A percentile compares a stretch with the other conserved stretches of the same genome.
Evolutionary conservation across 164 flowering plant species (phyloP).

Genomic region (Vitis riparia): DNA sequence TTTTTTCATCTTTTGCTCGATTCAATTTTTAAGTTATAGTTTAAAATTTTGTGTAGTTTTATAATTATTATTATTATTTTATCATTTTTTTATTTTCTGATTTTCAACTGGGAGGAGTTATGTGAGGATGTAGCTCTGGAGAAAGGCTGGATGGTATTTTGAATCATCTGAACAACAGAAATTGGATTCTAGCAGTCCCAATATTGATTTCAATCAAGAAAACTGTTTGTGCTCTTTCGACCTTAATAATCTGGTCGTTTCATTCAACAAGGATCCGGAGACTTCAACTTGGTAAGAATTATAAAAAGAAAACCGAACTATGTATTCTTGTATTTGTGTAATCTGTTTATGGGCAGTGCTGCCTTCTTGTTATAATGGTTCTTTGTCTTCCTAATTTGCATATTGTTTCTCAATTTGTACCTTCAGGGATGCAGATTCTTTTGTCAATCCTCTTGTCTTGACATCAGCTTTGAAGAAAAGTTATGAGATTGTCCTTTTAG

Average conservation of each 20-base stretch:
- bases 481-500: slow-evolving; percentile 72
- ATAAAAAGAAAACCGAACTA: background rate
- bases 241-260: slow-evolving; percentile 15
- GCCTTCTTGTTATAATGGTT: background rate
- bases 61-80: background rate
- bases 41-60: background rate
- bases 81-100: slow-evolving; percentile 2
- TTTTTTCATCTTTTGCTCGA: no score
- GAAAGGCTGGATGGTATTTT: slow-evolving; percentile 69
- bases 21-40: no score
- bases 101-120: slow-evolving; percentile 82
- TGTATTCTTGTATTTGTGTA: background rate
- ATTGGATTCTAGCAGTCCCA: slow-evolving; percentile 6
- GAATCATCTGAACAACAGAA: slow-evolving; percentile 23
- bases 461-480: slow-evolving; percentile 65
- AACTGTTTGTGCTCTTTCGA: slow-evolving; percentile 25
- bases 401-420: background rate
- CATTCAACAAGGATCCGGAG: slow-evolving; percentile 20
- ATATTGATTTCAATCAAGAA: slow-evolving; percentile 14
- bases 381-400: background rate
- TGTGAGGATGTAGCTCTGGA: slow-evolving; percentile 78
- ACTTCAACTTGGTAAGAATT: slow-evolving; percentile 35
- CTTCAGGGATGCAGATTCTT: slow-evolving; percentile 34
- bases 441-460: slow-evolving; percentile 46
- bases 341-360: background rate